Percentiles rank a stretch among this genome's conserved stretches.
phyloP scores from a whole-genome alignment of 192 early-diverging fungal species.

The Backusella psychrophila region DNA sequence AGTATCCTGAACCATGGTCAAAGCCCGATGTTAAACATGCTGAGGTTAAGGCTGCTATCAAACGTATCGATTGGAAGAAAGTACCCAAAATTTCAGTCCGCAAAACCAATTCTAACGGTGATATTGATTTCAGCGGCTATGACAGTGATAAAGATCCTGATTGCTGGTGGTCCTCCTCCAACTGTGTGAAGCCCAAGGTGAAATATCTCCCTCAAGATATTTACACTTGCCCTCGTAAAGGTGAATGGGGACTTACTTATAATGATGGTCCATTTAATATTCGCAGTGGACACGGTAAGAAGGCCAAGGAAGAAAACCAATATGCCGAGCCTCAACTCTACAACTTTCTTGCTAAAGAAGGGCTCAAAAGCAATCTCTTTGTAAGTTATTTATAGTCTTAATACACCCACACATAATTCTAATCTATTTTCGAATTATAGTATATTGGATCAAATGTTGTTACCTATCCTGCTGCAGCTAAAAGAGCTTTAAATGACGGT shows the following conservation, averaged over 20 bases:
- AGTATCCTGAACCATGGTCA: conserved; percentile 22
- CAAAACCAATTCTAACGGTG: conserved; percentile 13
- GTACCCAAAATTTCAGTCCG: conserved; percentile 22
- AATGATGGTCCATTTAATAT: conserved; percentile 28
- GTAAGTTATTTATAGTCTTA: not conserved
- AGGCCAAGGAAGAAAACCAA: not conserved
- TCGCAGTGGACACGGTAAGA: not conserved
- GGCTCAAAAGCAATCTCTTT: conserved; percentile 13
- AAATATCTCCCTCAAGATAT: conserved; percentile 23
- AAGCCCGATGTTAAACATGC: conserved; percentile 32
- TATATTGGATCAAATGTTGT: conserved; percentile 39
- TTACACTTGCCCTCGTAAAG: not conserved
- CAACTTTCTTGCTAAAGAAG: conserved; percentile 14
- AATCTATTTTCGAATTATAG: not conserved
- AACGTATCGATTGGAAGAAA: conserved; percentile 21
- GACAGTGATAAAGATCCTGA: not conserved
- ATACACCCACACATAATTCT: not conserved
- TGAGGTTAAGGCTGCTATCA: conserved; percentile 17
- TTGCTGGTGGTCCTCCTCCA: conserved; percentile 20
- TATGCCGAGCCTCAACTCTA: conserved; percentile 17
- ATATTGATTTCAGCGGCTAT: conserved; percentile 22
- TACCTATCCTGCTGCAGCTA: conserved; percentile 24
- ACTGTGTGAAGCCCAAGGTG: conserved; percentile 20
- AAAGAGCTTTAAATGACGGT: conserved; percentile 32
- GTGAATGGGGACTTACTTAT: conserved; percentile 21